phyloP scores from a whole-genome alignment of 345 rosid genomes.

The Corymbia maculata region DNA sequence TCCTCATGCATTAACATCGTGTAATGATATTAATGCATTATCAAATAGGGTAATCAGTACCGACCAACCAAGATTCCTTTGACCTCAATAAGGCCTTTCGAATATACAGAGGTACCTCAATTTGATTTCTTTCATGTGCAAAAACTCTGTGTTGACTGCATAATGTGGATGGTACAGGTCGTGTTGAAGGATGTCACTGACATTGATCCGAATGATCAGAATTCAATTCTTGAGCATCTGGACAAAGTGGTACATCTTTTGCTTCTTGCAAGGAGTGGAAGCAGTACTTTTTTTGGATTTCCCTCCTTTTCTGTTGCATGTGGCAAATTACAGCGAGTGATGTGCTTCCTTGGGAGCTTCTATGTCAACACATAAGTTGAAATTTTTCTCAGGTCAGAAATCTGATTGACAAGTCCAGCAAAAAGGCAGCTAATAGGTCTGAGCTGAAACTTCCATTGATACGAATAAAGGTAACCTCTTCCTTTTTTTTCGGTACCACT shows the following conservation, averaged over 20 bases:
- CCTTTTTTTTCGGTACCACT: not conserved
- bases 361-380: not conserved
- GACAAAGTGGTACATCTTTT: constrained; percentile 68
- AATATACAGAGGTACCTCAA: constrained; percentile 65
- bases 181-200: constrained; percentile 75
- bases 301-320: not conserved
- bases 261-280: constrained; percentile 4
- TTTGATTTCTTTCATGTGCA: not conserved
- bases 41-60: constrained; percentile 77
- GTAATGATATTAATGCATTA: constrained; percentile 5
- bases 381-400: constrained; percentile 44
- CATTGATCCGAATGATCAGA: constrained; percentile 91
- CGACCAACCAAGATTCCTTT: constrained; percentile 97
- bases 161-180: constrained; percentile 39
- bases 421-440: constrained; percentile 41
- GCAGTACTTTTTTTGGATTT: not conserved
- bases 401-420: constrained; percentile 71
- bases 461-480: constrained; percentile 65
- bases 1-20: not conserved
- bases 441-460: constrained; percentile 81
- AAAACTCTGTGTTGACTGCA: constrained; percentile 1
- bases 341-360: not conserved
- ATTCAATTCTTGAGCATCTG: constrained; percentile 83
- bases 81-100: constrained; percentile 93
- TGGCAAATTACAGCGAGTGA: not conserved